These are phyloP conservation scores for Colletotrichum sp. DNA, from an alignment of 2,329 filamentous ascomycete genomes.

Conservation along the genomic window DNA sequence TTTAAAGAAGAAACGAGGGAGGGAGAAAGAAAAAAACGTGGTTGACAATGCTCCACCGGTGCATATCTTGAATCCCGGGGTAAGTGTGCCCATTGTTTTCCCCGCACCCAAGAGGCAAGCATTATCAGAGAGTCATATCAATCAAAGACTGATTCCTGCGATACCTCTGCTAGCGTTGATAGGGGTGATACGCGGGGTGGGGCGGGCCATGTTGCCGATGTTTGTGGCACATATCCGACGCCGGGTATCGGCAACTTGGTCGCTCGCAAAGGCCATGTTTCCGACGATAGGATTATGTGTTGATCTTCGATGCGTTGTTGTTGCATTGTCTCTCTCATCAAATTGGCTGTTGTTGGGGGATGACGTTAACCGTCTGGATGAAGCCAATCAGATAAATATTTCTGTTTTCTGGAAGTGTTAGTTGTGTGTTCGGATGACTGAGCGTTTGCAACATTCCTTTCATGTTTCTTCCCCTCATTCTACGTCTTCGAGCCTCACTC, in stretches of 20 bases:
- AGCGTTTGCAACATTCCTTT: background rate
- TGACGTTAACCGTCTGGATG: background rate
- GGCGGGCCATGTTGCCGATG: conserved; percentile 9
- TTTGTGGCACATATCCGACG: conserved; percentile 7
- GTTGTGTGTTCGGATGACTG: background rate
- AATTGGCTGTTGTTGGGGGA: background rate
- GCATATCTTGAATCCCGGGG: background rate
- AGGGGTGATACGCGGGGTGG: conserved; percentile 5
- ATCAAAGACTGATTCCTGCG: background rate
- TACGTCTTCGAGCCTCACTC: background rate
- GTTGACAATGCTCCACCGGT: background rate
- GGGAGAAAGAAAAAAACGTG: background rate
- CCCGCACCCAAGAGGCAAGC: background rate
- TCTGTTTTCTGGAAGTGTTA: background rate
- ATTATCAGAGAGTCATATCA: conserved; percentile 1
- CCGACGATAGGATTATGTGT: background rate
- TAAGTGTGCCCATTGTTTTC: background rate
- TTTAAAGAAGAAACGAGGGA: background rate
- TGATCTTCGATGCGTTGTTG: background rate
- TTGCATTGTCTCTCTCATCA: background rate
- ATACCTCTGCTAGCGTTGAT: conserved; percentile 7
- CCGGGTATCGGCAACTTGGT: conserved; percentile 6
- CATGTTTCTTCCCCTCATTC: background rate
- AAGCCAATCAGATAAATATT: background rate
- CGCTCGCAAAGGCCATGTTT: too few species aligned